phyloP scores from a whole-genome alignment of 2,329 filamentous ascomycete genomes.

The Fusarium succisae region DNA sequence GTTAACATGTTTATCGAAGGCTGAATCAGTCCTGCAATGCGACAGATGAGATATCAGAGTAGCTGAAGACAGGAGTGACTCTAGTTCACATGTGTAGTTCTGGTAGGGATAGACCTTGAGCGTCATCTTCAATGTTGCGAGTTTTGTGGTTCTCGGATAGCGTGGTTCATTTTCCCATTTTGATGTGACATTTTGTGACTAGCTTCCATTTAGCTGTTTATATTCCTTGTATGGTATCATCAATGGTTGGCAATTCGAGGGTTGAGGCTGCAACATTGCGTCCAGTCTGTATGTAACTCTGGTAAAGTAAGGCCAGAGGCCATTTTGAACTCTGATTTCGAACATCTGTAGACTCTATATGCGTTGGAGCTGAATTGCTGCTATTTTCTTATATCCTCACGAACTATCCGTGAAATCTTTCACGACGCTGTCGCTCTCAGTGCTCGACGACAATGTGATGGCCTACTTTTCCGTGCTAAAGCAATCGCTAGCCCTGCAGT shows the following conservation, averaged over 20 bases:
- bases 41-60: neutral
- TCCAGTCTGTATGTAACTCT: neutral
- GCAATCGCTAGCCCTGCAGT: neutral
- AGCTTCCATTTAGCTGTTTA: neutral
- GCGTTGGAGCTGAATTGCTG: rapidly evolving
- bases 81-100: no score
- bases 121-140: neutral
- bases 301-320: neutral
- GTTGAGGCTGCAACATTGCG: neutral
- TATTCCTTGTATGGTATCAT: neutral
- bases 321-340: rapidly evolving
- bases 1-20: neutral
- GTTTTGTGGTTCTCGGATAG: neutral
- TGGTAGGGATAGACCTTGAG: neutral
- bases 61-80: neutral
- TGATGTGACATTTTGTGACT: neutral
- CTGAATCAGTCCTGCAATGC: neutral
- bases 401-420: neutral
- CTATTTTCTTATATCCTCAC: neutral
- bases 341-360: neutral
- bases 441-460: no score
- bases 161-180: neutral
- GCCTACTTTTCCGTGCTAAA: neutral
- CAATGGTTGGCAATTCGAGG: neutral
- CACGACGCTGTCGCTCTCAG: neutral